Evolutionary conservation across 257 asterid genomes (phyloP).

Genomic region (Solanum ahanhuiri): DNA sequence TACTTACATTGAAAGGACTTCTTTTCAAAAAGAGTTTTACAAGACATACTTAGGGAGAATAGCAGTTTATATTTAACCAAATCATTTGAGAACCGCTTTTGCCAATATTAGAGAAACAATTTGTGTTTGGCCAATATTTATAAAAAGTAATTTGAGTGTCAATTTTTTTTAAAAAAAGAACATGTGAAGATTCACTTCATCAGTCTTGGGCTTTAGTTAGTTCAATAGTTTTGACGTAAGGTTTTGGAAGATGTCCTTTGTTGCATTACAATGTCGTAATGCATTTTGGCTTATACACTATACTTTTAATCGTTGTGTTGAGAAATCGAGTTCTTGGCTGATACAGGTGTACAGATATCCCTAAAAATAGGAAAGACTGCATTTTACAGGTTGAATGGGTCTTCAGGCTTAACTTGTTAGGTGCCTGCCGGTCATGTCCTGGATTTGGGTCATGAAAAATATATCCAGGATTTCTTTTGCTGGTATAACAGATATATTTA

Average conservation of each 20-base stretch:
- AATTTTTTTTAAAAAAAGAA: background rate
- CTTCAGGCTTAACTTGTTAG: background rate
- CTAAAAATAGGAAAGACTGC: background rate
- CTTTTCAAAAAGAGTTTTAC: background rate
- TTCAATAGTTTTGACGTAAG: background rate
- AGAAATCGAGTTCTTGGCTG: background rate
- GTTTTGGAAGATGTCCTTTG: background rate
- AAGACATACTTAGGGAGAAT: background rate
- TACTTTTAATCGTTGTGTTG: background rate
- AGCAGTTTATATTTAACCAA: background rate
- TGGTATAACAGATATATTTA: background rate
- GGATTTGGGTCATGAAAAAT: background rate
- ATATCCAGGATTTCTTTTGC: background rate
- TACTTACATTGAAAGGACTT: background rate
- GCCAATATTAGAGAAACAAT: background rate
- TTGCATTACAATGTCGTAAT: background rate
- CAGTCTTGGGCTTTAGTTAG: background rate
- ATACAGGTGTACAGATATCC: background rate
- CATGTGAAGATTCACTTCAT: background rate
- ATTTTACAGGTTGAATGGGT: background rate
- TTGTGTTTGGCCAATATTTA: background rate
- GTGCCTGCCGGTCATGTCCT: background rate
- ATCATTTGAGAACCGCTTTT: background rate
- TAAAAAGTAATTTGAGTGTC: background rate
- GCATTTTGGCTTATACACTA: background rate